Evolutionary conservation across 225 moss, liverwort and hornwort genomes (phyloP).

Genomic region (Sphagnum contortum): DNA sequence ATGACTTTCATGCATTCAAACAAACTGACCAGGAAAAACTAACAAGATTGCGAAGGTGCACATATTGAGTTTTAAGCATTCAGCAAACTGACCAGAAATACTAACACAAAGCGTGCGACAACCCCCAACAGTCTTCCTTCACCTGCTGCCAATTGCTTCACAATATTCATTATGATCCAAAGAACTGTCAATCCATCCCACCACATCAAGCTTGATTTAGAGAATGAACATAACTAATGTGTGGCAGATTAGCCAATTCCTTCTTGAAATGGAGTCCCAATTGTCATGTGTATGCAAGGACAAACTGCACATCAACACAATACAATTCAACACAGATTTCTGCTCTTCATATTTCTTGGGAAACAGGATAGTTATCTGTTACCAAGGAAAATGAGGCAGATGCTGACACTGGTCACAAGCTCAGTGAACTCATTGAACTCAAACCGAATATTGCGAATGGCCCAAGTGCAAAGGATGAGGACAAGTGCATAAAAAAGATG

Average conservation of each 20-base stretch:
- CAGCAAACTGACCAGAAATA: constrained; percentile 1
- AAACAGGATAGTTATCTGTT: background rate
- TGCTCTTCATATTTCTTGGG: too few species aligned
- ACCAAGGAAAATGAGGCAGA: constrained; percentile 27
- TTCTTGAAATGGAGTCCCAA: too few species aligned
- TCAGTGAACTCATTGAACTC: constrained; percentile 42
- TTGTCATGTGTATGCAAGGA: too few species aligned
- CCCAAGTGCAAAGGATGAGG: constrained; percentile 20
- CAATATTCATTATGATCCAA: constrained; percentile 4
- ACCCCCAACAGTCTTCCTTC: background rate
- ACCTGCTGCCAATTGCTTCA: background rate
- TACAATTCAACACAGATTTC: too few species aligned
- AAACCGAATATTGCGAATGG: constrained; percentile 32
- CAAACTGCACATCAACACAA: too few species aligned
- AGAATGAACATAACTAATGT: too few species aligned
- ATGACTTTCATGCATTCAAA: too few species aligned
- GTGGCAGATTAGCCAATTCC: too few species aligned
- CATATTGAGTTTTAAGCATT: background rate
- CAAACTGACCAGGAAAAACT: too few species aligned
- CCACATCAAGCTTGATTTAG: too few species aligned
- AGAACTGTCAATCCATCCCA: constrained; percentile 4
- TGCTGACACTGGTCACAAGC: constrained; percentile 18
- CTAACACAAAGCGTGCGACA: constrained; percentile 5
- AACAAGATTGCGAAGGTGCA: too few species aligned
- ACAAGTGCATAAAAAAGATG: constrained; percentile 15